Evolutionary conservation across 2,329 filamentous ascomycete species (phyloP), one percentile per base, ranked within the genome.

Genomic region (Verticillium alfalfae): DNA sequence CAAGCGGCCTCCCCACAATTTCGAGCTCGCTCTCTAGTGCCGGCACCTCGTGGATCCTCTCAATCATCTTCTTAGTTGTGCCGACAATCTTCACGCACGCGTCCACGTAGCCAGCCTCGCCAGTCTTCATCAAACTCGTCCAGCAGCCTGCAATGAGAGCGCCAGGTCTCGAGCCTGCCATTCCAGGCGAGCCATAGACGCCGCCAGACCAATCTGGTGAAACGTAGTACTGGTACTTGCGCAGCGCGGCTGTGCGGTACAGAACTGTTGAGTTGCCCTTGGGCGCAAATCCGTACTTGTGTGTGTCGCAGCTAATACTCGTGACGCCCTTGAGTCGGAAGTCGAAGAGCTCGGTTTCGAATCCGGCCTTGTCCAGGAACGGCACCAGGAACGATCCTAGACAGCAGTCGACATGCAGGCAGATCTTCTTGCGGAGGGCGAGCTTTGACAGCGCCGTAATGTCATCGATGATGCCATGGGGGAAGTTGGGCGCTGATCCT

Each of bases 281-380:
- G 60, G 95, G 95, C 1, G 95, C 95, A 72, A 99, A 99, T 41
- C 95, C 95, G 74, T 99, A 99, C 76, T 99, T 99, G 84, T 99
- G 95, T 2, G 95, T 99, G 74, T 99, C 95, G 75, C 93, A 96
- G 67, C 88, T 93, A 75, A 99, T 98, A 75, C 90, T 94, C 3
- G 94, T 97, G 41, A 99, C 95, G 69, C 95, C 95, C 67, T 91
- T 92, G 63, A 96, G 87, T 61, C 91, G 88, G 85, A 99, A 99
- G 75, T 99, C 95, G 72, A 98, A 98, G 5, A 87, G 88, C 68
- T 90, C 87, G 26, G 90, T 85, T 65, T 96, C 92, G 75, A 97
- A 98, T 55, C 95, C 95, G n/a, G 95, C 93, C 71, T 91, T 91
- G 66, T 93, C 88, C 54, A 99, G 89, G 79, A 94, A 92, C 1